Evolutionary conservation across 2,329 filamentous ascomycete species (phyloP).

Genomic region (Phoma sp.): DNA sequence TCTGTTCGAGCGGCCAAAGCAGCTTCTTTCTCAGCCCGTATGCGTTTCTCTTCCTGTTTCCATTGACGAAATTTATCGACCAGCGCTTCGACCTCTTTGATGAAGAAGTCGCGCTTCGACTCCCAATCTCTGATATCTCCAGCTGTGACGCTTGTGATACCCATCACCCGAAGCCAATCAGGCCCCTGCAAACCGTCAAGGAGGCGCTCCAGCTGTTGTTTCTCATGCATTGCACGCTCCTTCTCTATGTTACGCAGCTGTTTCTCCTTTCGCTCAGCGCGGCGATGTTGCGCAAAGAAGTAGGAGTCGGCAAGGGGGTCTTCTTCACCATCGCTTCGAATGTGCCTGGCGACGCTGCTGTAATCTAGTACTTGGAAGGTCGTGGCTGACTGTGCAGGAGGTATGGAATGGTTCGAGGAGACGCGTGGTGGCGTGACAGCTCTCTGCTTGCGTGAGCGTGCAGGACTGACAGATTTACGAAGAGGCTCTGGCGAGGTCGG

Average conservation of each 20-base stretch:
- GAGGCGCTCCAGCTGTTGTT: conserved; percentile 68
- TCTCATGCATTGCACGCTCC: conserved; percentile 70
- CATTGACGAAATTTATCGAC: conserved; percentile 87
- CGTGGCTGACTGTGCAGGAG: conserved; percentile 36
- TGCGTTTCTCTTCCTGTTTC: conserved; percentile 86
- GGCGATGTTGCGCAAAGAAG: conserved; percentile 64
- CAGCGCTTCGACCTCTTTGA: conserved; percentile 79
- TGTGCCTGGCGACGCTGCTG: conserved; percentile 42
- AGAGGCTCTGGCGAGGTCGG: conserved; percentile 24
- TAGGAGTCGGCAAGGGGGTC: conserved; percentile 64
- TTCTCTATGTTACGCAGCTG: conserved; percentile 71
- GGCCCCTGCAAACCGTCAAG: conserved; percentile 86
- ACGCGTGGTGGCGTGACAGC: conserved; percentile 24
- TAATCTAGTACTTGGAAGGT: conserved; percentile 52
- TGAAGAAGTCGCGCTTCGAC: conserved; percentile 82
- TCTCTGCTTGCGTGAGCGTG: conserved; percentile 32
- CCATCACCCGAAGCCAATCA: conserved; percentile 93
- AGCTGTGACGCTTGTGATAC: conserved; percentile 83
- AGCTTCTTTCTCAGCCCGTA: conserved; percentile 77
- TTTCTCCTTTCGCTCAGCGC: conserved; percentile 70
- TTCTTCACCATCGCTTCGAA: conserved; percentile 39
- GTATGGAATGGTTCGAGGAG: conserved; percentile 19
- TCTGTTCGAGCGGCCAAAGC: conserved; percentile 58
- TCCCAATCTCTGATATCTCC: conserved; percentile 86
- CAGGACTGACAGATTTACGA: conserved; percentile 34